These are phyloP conservation scores for Odonthalia washingtoniensis DNA, from an alignment of 31 red algal species.

Conservation along the genomic window DNA sequence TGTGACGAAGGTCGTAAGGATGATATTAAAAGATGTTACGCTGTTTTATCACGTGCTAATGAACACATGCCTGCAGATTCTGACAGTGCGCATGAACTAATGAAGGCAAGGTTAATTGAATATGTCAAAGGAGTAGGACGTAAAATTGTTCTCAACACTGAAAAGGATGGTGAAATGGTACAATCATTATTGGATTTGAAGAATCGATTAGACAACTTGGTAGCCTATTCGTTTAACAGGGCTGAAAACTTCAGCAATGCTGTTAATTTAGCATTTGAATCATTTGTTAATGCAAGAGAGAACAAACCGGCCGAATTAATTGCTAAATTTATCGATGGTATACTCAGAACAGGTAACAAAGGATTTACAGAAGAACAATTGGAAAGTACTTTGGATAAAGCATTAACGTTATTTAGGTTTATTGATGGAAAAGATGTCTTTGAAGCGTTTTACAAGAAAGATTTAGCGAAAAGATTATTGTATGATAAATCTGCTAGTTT, in stretches of 20 bases:
- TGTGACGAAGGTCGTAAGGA: slow-evolving; percentile 80
- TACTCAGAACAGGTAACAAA: slow-evolving; percentile 94
- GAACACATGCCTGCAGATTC: slow-evolving; percentile 64
- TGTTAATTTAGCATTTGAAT: slow-evolving; percentile 90
- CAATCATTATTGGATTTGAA: slow-evolving; percentile 79
- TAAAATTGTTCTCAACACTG: slow-evolving; percentile 77
- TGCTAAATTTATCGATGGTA: slow-evolving; percentile 93
- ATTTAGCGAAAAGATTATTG: slow-evolving; percentile 97
- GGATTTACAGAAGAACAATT: slow-evolving; percentile 91
- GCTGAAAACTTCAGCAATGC: slow-evolving; percentile 81
- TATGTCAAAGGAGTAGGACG: slow-evolving; percentile 79
- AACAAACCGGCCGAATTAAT: slow-evolving; percentile 97
- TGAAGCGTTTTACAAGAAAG: slow-evolving; percentile 99
- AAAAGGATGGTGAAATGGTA: slow-evolving; percentile 93
- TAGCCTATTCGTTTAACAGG: slow-evolving; percentile 75
- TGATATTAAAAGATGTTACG: slow-evolving; percentile 80
- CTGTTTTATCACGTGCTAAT: slow-evolving; percentile 58
- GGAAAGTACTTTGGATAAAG: slow-evolving; percentile 76
- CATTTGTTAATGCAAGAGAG: slow-evolving; percentile 92
- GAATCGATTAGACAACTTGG: slow-evolving; percentile 70
- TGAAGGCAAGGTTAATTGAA: slow-evolving; percentile 68
- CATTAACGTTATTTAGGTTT: slow-evolving; percentile 91
- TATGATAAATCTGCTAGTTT: slow-evolving; percentile 90
- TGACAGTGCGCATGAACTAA: slow-evolving; percentile 69
- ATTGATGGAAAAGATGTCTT: slow-evolving; percentile 99